phyloP scores from a whole-genome alignment of 2,329 filamentous ascomycete genomes.

The Cadophora sp. region DNA sequence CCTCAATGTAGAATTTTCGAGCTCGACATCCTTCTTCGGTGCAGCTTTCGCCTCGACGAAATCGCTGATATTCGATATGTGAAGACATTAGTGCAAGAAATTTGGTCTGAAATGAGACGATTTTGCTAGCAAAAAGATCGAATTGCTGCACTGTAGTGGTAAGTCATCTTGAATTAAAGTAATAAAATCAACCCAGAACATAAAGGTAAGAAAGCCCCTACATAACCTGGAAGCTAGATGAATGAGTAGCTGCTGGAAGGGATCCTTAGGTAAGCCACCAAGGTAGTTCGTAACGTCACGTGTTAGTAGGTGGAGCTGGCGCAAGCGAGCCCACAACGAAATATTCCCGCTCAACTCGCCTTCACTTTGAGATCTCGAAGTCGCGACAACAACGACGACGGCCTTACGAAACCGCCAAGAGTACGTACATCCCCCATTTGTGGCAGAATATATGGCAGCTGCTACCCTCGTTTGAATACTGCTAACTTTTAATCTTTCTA shows the following conservation, averaged over 20 bases:
- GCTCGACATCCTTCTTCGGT: conserved; percentile 67
- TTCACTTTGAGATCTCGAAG: background rate
- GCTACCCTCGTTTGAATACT: conserved; percentile 37
- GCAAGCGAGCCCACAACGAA: conserved; percentile 16
- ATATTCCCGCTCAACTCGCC: background rate
- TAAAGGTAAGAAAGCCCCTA: too few relatives aligned
- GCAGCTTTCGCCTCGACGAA: conserved; percentile 55
- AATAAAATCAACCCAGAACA: too few relatives aligned
- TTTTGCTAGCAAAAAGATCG: too few relatives aligned
- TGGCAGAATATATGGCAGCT: background rate
- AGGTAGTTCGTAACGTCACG: background rate
- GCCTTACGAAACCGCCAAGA: conserved; percentile 52
- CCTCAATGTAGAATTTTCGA: conserved; percentile 62
- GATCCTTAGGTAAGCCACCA: too few relatives aligned
- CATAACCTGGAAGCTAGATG: too few relatives aligned
- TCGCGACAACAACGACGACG: conserved; percentile 18
- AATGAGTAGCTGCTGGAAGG: too few relatives aligned
- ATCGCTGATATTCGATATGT: conserved; percentile 45
- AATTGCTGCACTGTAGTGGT: too few relatives aligned
- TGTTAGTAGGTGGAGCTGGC: background rate
- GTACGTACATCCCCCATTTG: conserved; percentile 53
- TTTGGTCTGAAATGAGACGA: background rate
- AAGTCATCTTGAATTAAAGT: too few relatives aligned
- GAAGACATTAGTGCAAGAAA: conserved; percentile 38
- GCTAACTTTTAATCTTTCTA: conserved; percentile 56